These are phyloP conservation scores for Eragrostis curvula DNA, from an alignment of 176 grass and related monocot species.

Conservation along the genomic window DNA sequence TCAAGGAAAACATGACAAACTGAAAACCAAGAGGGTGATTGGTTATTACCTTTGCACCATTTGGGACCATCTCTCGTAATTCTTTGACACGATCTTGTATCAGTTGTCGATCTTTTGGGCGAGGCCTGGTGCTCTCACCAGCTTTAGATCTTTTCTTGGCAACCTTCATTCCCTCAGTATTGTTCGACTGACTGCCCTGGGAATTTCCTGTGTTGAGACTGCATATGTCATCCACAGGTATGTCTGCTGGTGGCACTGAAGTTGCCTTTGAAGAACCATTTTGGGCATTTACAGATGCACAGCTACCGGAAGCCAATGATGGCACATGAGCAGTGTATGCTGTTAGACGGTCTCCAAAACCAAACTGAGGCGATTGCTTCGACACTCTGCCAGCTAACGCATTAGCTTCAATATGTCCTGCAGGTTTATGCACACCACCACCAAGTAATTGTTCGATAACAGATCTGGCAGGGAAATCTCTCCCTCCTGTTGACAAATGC, in stretches of 20 bases:
- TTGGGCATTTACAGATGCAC: conserved; percentile 43
- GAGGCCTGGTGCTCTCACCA: conserved; percentile 87
- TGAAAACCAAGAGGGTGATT: not conserved
- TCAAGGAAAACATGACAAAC: conserved; percentile 22
- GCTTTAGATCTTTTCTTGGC: conserved; percentile 86
- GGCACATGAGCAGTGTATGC: conserved; percentile 40
- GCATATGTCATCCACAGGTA: conserved; percentile 69
- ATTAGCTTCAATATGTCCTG: not conserved
- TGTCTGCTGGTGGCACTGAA: conserved; percentile 40
- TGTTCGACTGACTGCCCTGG: conserved; percentile 56
- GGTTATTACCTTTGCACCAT: conserved; percentile 77
- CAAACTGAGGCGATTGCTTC: conserved; percentile 44
- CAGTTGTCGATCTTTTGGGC: conserved; percentile 95
- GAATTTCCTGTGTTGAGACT: conserved; percentile 72
- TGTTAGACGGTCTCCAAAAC: conserved; percentile 37
- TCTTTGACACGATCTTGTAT: conserved; percentile 99
- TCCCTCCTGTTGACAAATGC: conserved; percentile 33
- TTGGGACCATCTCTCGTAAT: conserved; percentile 90
- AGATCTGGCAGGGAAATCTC: conserved; percentile 49
- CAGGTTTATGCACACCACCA: not conserved
- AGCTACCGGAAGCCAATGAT: conserved; percentile 33
- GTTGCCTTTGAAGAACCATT: conserved; percentile 49
- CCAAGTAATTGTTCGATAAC: conserved; percentile 63
- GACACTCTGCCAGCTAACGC: conserved; percentile 35
- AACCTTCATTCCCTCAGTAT: conserved; percentile 61